Evolutionary conservation across 2,329 filamentous ascomycete genomes (phyloP).

Genomic region (Epichloe gansuensis): DNA sequence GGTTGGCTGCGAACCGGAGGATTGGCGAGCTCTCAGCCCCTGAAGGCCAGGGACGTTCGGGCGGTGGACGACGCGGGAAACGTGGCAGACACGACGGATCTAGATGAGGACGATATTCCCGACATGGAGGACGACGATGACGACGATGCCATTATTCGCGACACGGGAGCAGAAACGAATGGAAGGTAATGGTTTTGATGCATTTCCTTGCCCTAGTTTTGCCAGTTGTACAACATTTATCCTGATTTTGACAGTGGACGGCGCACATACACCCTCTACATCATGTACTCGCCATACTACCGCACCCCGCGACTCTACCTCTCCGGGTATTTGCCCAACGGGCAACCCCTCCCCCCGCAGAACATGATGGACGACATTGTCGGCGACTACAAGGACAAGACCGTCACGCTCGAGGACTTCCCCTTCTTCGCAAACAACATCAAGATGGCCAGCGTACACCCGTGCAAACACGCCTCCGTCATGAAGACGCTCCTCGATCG

Average conservation of each 20-base stretch:
- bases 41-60: constrained; percentile 66
- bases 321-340: constrained; percentile 70
- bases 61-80: constrained; percentile 86
- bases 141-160: constrained; percentile 89
- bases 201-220: not conserved
- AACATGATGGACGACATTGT: constrained; percentile 96
- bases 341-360: constrained; percentile 68
- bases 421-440: constrained; percentile 83
- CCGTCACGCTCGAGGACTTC: constrained; percentile 94
- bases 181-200: constrained; percentile 26
- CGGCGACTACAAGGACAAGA: constrained; percentile 96
- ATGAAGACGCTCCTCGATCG: constrained; percentile 97
- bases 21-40: constrained; percentile 59
- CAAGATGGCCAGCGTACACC: constrained; percentile 94
- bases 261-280: constrained; percentile 96
- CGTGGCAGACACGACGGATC: constrained; percentile 58
- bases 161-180: constrained; percentile 39
- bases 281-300: constrained; percentile 95
- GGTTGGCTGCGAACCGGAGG: constrained; percentile 88
- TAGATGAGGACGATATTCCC: constrained; percentile 73
- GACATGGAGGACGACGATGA: constrained; percentile 99
- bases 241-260: constrained; percentile 46
- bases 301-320: constrained; percentile 91
- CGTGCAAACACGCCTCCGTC: constrained; percentile 91
- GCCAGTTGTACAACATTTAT: not conserved